These are phyloP conservation scores for Xylariaceae sp. DNA, from an alignment of 2,329 filamentous ascomycete species.

Conservation along the genomic window DNA sequence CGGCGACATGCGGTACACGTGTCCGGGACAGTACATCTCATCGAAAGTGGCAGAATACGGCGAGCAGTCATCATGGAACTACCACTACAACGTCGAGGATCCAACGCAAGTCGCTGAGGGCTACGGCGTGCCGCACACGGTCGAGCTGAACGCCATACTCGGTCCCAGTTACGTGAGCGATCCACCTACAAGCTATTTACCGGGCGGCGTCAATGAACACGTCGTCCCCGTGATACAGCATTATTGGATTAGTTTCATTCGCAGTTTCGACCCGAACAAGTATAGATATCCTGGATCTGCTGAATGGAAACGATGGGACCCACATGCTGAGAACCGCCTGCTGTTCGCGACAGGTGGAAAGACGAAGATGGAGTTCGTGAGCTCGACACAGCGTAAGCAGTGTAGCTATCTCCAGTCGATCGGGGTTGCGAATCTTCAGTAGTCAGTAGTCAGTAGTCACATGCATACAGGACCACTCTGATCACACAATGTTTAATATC, in stretches of 20 bases:
- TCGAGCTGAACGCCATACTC: conserved; percentile 65
- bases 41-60: conserved; percentile 27
- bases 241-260: conserved; percentile 74
- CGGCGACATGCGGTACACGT: conserved; percentile 63
- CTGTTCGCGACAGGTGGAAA: conserved; percentile 40
- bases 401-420: conserved; percentile 49
- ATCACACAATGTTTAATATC: background rate
- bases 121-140: conserved; percentile 62
- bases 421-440: conserved; percentile 45
- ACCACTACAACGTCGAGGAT: conserved; percentile 66
- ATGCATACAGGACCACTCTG: too few species aligned
- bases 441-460: conserved; percentile 35
- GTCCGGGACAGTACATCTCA: conserved; percentile 56
- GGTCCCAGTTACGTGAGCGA: conserved; percentile 51
- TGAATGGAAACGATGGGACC: conserved; percentile 24
- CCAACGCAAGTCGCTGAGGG: conserved; percentile 48
- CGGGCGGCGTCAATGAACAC: conserved; percentile 47
- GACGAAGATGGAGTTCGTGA: conserved; percentile 42
- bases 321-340: conserved; percentile 32
- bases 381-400: conserved; percentile 34
- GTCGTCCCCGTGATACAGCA: conserved; percentile 61
- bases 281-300: conserved; percentile 21
- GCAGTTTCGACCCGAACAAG: conserved; percentile 60
- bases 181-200: conserved; percentile 52
- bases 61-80: conserved; percentile 55